Evolutionary conservation across 257 asterid genomes (phyloP).

Genomic region (Salvia rosmarinus): DNA sequence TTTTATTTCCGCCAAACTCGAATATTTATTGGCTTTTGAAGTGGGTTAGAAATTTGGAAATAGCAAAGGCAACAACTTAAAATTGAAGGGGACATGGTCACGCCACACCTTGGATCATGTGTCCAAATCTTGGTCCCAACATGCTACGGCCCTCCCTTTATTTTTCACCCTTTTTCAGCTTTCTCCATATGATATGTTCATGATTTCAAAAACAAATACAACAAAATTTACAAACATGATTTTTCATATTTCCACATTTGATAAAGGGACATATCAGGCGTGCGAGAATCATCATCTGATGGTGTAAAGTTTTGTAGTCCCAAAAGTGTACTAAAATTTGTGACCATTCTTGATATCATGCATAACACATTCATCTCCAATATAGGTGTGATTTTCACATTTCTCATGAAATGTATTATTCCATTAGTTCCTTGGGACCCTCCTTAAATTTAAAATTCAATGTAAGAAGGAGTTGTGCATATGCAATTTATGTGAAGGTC

Average conservation of each 20-base stretch:
- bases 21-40: neutral
- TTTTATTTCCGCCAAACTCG: neutral
- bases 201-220: conserved; percentile 28
- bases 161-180: conserved; percentile 20
- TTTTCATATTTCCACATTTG: conserved; percentile 22
- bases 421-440: conserved; percentile 13
- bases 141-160: conserved; percentile 40
- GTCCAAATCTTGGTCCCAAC: conserved; percentile 79
- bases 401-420: neutral
- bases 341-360: conserved; percentile 20
- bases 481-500: conserved; percentile 23
- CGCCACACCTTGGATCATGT: conserved; percentile 87
- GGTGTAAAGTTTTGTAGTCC: conserved; percentile 12
- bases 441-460: neutral
- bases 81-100: conserved; percentile 54
- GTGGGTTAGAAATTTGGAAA: conserved; percentile 32
- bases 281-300: conserved; percentile 6
- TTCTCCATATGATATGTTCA: conserved; percentile 43
- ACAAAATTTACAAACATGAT: no score
- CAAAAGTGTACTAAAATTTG: conserved; percentile 16
- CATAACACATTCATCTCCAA: conserved; percentile 5
- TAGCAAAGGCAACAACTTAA: conserved; percentile 43
- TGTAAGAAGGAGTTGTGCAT: conserved; percentile 32
- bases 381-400: neutral
- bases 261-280: conserved; percentile 33